Conservation (phyloP, 257 asterid species). For the Przewalskia tangutica region DNA sequence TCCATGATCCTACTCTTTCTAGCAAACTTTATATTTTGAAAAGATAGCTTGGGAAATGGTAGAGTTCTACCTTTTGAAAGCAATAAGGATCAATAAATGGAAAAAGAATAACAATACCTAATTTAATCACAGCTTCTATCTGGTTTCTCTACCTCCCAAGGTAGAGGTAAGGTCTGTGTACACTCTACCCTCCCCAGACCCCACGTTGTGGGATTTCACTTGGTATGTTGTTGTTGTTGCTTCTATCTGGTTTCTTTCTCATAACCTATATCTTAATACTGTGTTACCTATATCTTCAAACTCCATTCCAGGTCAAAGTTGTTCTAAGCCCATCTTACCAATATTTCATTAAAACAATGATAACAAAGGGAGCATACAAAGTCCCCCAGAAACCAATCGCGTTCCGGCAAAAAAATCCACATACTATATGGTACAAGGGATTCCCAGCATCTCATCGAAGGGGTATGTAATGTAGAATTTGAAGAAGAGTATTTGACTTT, state of each 20-base stretch:
- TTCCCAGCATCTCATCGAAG: neutral
- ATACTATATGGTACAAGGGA: neutral
- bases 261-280: neutral
- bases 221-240: too few species aligned
- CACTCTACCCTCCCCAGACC: constrained; percentile 8
- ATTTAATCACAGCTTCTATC: neutral
- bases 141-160: neutral
- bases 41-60: neutral
- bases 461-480: neutral
- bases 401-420: neutral
- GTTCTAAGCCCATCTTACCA: neutral
- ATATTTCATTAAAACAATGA: neutral
- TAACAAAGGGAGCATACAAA: neutral
- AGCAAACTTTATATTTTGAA: neutral
- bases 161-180: too few species aligned
- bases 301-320: neutral
- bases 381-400: neutral
- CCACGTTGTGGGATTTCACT: neutral
- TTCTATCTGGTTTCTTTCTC: neutral
- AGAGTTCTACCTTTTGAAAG: neutral
- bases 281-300: neutral
- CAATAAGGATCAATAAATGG: neutral
- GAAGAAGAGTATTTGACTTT: neutral
- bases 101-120: neutral
- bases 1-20: neutral